Evolutionary conservation across 108 stramenopile genomes (phyloP).

Genomic region (Asterionellopsis glacialis): DNA sequence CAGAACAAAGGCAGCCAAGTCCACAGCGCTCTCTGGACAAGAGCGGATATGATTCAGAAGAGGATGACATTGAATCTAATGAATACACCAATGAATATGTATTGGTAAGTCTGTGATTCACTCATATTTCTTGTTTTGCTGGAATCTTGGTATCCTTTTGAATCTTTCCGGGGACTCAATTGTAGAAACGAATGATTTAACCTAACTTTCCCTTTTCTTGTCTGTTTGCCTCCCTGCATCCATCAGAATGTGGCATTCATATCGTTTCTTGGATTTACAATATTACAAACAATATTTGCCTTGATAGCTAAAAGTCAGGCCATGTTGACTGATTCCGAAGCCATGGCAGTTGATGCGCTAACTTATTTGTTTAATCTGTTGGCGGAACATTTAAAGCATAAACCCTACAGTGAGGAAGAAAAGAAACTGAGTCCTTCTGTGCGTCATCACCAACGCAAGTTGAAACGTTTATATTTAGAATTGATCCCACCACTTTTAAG

Average conservation of each 20-base stretch:
- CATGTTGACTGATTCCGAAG: constrained; percentile 40
- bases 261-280: constrained; percentile 35
- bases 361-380: constrained; percentile 32
- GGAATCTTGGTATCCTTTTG: not conserved
- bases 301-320: constrained; percentile 31
- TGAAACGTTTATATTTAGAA: constrained; percentile 48
- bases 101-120: not conserved
- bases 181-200: no score
- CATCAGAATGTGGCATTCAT: constrained; percentile 37
- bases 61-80: not conserved
- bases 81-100: constrained; percentile 1
- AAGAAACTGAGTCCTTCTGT: not conserved
- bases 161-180: not conserved
- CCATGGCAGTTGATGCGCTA: constrained; percentile 37
- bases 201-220: not conserved
- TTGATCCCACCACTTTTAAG: constrained; percentile 69
- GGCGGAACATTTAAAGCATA: constrained; percentile 29
- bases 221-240: not conserved
- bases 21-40: not conserved
- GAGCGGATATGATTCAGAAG: not conserved
- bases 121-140: not conserved
- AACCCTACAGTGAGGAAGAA: constrained; percentile 17
- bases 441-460: constrained; percentile 13
- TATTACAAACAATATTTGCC: constrained; percentile 38
- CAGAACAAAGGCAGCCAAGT: not conserved